Evolutionary conservation across 2,329 filamentous ascomycete genomes (phyloP), one percentile per base, ranked within the genome.

Genomic region (Pseudocercospora musae): DNA sequence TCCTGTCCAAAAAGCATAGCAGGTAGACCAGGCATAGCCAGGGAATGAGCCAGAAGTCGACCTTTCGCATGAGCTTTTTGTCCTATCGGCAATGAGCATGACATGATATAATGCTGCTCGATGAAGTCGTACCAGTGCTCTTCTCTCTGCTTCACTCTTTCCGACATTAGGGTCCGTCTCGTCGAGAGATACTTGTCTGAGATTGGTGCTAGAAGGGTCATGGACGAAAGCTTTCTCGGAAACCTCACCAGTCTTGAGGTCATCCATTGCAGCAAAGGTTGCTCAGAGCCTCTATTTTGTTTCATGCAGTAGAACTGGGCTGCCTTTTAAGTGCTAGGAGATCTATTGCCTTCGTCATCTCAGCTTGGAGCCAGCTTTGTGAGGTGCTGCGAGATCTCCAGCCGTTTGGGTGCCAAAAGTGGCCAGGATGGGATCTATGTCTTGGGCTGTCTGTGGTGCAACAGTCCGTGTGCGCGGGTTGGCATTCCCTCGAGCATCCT

Each of bases 21-120:
- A 85, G 76, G 66, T 84, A 85, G 76, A 85, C 82, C 46, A 84
- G 59, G 18, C 82, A 74, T 2, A 85, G 73, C 57, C 81, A 77
- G 1, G 84, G 83, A 50, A 85, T 77, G 1, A 86, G 73, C 18
- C 78, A 78, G 2, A 76, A 18, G 64, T 85, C 84, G 11, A 85
- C 77, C 65, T 85, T 85, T 20, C 80, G 77, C 25, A 85, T 55
- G 7, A 77, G 66, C 21, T 67, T 68, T 62, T 73, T 73, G 60
- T 89, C 87, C 86, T 56, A 10, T 18, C 6, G 15, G 42, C 8
- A 25, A 15, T 54, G n/a, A 56, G 15, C 31, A 42, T 31, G 21
- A 4, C 5, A 8, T 59, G 21, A 33, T 27, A 20, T 33, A 15
- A 10, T 29, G 13, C 9, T 11, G 13, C 11, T 29, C 21, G 11